Evolutionary conservation across 805 yeast species (phyloP).

Genomic region (Ogataea nonfermentans): DNA sequence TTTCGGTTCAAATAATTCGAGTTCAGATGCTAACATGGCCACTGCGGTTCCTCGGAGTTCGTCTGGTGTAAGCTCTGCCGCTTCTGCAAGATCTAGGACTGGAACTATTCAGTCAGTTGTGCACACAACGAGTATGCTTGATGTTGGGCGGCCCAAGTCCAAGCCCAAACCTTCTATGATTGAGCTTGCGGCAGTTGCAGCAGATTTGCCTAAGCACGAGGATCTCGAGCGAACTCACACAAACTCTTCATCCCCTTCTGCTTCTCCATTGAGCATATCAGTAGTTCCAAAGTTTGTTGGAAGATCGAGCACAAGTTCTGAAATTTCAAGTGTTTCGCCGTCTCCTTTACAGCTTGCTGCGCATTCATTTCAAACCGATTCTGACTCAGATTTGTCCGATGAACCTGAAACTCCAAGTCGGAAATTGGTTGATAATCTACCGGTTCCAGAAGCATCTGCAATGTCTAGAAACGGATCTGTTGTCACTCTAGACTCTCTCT

Average conservation of each 20-base stretch:
- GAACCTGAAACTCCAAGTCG: conserved; percentile 1
- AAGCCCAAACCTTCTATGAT: conserved; percentile 13
- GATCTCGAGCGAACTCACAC: not conserved
- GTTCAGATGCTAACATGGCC: not conserved
- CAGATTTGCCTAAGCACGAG: conserved; percentile 11
- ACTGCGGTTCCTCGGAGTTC: conserved; percentile 6
- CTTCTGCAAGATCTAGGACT: conserved; percentile 17
- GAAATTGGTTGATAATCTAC: not conserved
- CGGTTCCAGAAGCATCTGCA: not conserved
- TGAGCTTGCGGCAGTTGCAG: conserved; percentile 10
- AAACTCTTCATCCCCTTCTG: conserved; percentile 7
- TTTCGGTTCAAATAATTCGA: conserved; percentile 4
- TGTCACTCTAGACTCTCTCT: conserved; percentile 21
- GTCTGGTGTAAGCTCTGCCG: conserved; percentile 13
- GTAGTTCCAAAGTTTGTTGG: not conserved
- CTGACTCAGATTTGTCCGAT: conserved; percentile 2
- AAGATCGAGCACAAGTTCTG: not conserved
- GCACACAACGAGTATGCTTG: conserved; percentile 15
- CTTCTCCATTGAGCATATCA: conserved; percentile 4
- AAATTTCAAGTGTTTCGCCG: conserved; percentile 5
- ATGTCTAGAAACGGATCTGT: conserved; percentile 15
- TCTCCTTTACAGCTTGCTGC: conserved; percentile 4
- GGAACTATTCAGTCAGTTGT: conserved; percentile 14
- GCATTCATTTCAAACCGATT: not conserved
- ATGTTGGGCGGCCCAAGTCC: conserved; percentile 13